phyloP scores from a whole-genome alignment of 1,284 basidiomycete genomes.

The Vanrija sp. region DNA sequence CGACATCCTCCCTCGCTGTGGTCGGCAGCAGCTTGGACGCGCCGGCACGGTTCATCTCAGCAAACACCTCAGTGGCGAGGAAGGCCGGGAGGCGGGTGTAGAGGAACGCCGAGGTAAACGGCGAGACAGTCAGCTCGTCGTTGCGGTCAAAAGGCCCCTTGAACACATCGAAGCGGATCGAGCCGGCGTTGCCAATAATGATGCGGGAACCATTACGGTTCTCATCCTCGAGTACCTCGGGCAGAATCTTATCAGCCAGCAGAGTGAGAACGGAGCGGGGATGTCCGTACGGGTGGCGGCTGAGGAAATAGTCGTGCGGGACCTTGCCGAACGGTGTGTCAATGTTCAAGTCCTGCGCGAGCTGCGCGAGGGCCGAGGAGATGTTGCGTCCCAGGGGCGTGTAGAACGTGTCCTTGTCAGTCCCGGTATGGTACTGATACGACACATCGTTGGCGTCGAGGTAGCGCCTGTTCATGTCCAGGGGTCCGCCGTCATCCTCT shows the following conservation, averaged over 20 bases:
- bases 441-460: slow-evolving; percentile 52
- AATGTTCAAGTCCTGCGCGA: slow-evolving; percentile 37
- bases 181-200: slow-evolving; percentile 69
- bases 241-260: slow-evolving; percentile 58
- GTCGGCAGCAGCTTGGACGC: slow-evolving; percentile 36
- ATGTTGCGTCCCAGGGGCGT: slow-evolving; percentile 40
- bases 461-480: slow-evolving; percentile 50
- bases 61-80: slow-evolving; percentile 33
- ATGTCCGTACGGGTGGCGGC: slow-evolving; percentile 63
- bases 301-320: slow-evolving; percentile 67
- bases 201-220: slow-evolving; percentile 50
- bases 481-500: slow-evolving; percentile 21
- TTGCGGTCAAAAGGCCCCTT: slow-evolving; percentile 69
- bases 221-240: slow-evolving; percentile 28
- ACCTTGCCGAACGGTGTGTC: slow-evolving; percentile 59
- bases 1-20: slow-evolving; percentile 22
- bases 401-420: slow-evolving; percentile 32
- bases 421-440: slow-evolving; percentile 42
- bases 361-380: slow-evolving; percentile 24
- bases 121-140: slow-evolving; percentile 68
- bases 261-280: slow-evolving; percentile 62
- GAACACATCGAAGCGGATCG: slow-evolving; percentile 67
- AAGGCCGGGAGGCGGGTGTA: slow-evolving; percentile 35
- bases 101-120: slow-evolving; percentile 52
- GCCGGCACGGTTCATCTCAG: slow-evolving; percentile 45